Base-by-base conservation (phyloP, 2,329 filamentous ascomycete species). In the Ploettnerulaceae sp. region DNA sequence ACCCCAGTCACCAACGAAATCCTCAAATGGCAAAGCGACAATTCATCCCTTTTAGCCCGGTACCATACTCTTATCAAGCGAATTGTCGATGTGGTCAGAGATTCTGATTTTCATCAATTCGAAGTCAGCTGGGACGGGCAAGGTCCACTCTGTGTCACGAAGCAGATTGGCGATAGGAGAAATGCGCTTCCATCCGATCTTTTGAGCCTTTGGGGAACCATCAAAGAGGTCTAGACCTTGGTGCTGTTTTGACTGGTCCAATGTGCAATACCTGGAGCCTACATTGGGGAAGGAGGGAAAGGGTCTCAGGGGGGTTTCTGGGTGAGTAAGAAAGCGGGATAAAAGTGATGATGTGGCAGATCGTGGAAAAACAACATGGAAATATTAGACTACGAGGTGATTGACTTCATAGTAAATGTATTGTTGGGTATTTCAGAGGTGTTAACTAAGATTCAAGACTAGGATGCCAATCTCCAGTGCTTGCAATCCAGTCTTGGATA, bases 401-500 rank as follows among this genome's bases (percentile, higher is more conserved):
- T n/a, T n/a, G n/a, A n/a, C n/a, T n/a, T n/a, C n/a, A n/a, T n/a
- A n/a, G n/a, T n/a, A n/a, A n/a, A n/a, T n/a, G n/a, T n/a, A n/a
- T n/a, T n/a, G n/a, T n/a, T n/a, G n/a, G n/a, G n/a, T n/a, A n/a
- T n/a, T n/a, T n/a, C n/a, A n/a, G n/a, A n/a, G n/a, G n/a, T n/a
- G n/a, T 45, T 25, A 51, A 36, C 18, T 45, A 9, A 57, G 20
- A 38, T 57, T 40, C 12, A 59, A 36, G 1, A 60, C 33, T 15
- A 61, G 11, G 11, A 61, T 31, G 49, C 44, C 45, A 11, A 59
- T 48, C 35, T 62, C 61, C 15, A 61, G 43, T 2, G 47, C 54
- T 5, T 44, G 45, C 33, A 63, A 15, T 1, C 57, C 58, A 2
- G 14, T 33, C 37, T 56, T 61, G 4, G 47, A 41, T 7, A 62